Evolutionary conservation across 805 yeast species (phyloP), one percentile per base, ranked within the genome.

Genomic region (Candida peoriensis): DNA sequence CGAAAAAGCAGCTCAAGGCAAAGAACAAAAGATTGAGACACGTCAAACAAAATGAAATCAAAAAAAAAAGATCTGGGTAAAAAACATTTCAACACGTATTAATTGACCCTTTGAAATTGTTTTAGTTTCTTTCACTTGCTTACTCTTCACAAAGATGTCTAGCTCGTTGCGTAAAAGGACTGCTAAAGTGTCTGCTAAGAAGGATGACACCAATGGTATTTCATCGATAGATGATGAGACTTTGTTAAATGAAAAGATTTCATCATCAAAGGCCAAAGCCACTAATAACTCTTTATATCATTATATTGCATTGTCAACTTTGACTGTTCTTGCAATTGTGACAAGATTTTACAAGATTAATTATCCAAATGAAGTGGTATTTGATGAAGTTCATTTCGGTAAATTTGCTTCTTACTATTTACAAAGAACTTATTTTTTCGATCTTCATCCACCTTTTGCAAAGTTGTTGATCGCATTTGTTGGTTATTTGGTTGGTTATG

Each of bases 361-460:
- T 57, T 66, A 62, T 32, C 94, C 94, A 3, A 67, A 70, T 41
- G 81, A 80, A 55, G 94, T 84, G 38, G 93, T 84, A 3, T 84
- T 84, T 48, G 95, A 84, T 61, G 94, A 84, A 55, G 93, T 82
- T 15, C 94, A 84, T 58, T 84, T 84, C 51, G 95, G 95, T 24
- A 83, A 83, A 51, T 83, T 83, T 57, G 90, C 90, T 7, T 75
- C 87, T 2, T 81, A 83, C 61, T 90, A 90, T 60, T 63, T 90
- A 40, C 84, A 90, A 60, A 72, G 96, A 43, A 82, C 96, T 0
- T 93, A 85, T 60, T 93, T 87, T 60, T 93, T 93, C 54, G 99
- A 93, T 62, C 77, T 93, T 34, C 99, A 93, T 63, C 99, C 99
- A 8, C 99, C 99, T 16, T 86, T 93, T 60, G 98, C 96, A 36